These are phyloP conservation scores for Trichoderma sp. DNA, from an alignment of 2,329 filamentous ascomycete genomes.

Conservation along the genomic window DNA sequence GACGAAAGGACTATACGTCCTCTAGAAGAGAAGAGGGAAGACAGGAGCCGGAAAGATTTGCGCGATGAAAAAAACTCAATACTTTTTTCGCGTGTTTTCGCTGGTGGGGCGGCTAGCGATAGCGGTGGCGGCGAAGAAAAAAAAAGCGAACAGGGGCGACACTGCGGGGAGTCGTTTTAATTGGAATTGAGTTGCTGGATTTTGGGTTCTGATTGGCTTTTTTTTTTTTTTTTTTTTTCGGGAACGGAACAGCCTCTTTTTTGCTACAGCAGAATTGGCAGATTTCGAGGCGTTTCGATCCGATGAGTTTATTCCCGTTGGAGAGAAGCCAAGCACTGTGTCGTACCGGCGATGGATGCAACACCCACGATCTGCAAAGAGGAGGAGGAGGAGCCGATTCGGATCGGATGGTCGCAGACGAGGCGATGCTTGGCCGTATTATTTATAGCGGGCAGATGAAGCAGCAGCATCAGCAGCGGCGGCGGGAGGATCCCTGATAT, in stretches of 20 bases:
- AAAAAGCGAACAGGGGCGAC: conserved; percentile 3
- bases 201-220: not conserved
- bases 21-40: not conserved
- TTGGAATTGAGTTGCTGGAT: not conserved
- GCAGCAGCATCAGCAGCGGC: not conserved
- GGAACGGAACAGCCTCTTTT: not conserved
- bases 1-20: conserved; percentile 6
- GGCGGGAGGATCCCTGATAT: not conserved
- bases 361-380: not conserved
- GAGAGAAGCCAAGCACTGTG: not conserved
- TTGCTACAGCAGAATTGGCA: not conserved
- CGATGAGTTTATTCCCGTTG: not conserved
- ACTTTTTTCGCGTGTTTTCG: not conserved
- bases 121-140: conserved; percentile 8
- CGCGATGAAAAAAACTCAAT: conserved; percentile 4
- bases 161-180: not conserved
- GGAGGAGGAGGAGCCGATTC: not conserved
- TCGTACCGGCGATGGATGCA: not conserved
- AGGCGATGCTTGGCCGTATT: not conserved
- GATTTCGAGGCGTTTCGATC: not conserved
- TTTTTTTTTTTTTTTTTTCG: not conserved
- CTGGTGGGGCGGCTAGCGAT: conserved; percentile 16
- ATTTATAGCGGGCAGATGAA: not conserved
- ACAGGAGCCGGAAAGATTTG: not conserved
- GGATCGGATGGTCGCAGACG: not conserved